Evolutionary conservation across 2,329 filamentous ascomycete species (phyloP).

Genomic region (Aspergillus novofumigatus): DNA sequence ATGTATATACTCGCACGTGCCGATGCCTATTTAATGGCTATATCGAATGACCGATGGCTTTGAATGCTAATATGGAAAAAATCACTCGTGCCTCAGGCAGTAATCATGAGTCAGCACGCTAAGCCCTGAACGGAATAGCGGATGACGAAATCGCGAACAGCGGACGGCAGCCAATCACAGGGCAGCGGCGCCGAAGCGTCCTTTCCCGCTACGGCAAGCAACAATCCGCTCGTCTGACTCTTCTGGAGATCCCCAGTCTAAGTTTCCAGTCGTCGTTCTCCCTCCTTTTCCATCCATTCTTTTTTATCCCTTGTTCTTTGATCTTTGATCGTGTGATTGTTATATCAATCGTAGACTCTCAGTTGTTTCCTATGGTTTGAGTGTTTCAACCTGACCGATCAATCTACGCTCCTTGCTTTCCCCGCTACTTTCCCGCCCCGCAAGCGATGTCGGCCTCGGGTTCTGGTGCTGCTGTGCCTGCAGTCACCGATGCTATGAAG

Average conservation of each 20-base stretch:
- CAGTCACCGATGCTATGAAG: conserved; percentile 28
- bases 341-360: background rate
- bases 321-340: background rate
- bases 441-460: conserved; percentile 39
- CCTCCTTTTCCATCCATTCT: background rate
- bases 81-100: background rate
- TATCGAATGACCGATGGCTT: no score
- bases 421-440: conserved; percentile 24
- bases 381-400: background rate
- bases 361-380: background rate
- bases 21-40: no score
- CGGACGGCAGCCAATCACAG: conserved; percentile 16
- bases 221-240: background rate
- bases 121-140: background rate
- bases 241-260: background rate
- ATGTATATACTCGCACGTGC: no score
- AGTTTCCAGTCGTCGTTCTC: background rate
- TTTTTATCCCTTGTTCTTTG: background rate
- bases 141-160: background rate
- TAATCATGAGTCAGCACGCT: background rate
- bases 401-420: background rate
- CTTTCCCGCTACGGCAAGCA: conserved; percentile 7
- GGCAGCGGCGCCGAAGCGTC: conserved; percentile 1
- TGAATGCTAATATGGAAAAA: no score
- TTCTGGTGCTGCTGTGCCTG: conserved; percentile 21